Evolutionary conservation across 163 green algal genomes (phyloP).

Genomic region (Botryococcus braunii): DNA sequence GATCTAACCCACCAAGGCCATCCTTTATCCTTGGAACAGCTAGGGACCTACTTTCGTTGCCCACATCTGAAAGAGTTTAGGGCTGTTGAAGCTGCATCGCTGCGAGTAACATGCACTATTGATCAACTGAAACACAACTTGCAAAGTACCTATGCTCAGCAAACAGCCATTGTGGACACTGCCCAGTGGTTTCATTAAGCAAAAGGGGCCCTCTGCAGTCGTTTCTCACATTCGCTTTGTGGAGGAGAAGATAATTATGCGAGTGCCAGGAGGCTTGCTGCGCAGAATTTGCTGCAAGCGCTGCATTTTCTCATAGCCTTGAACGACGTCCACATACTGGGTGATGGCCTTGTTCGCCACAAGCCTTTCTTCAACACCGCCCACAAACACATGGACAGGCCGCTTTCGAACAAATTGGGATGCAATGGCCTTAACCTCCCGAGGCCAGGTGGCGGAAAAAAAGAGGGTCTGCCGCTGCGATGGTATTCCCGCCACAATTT

Average conservation of each 20-base stretch:
- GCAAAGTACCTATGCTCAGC: too few relatives aligned
- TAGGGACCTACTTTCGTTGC: too few relatives aligned
- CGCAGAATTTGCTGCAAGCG: conserved; percentile 48
- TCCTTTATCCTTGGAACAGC: too few relatives aligned
- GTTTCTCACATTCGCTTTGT: conserved; percentile 86
- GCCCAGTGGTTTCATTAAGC: too few relatives aligned
- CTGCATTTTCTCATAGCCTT: conserved; percentile 71
- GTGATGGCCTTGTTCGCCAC: conserved; percentile 89
- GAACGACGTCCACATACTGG: conserved; percentile 73
- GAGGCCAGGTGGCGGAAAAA: conserved; percentile 68
- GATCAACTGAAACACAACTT: too few relatives aligned
- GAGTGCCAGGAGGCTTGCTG: conserved; percentile 48
- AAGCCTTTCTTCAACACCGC: conserved; percentile 61
- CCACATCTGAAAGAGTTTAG: too few relatives aligned
- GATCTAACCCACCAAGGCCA: too few relatives aligned
- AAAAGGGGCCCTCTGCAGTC: too few relatives aligned
- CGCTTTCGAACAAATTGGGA: conserved; percentile 66
- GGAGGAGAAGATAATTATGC: conserved; percentile 80
- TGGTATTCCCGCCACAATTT: conserved; percentile 61
- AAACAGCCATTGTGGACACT: too few relatives aligned
- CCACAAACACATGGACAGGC: conserved; percentile 75
- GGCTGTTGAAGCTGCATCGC: too few relatives aligned
- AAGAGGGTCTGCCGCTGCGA: conserved; percentile 82
- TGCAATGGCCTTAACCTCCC: conserved; percentile 73
- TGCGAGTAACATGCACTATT: too few relatives aligned